Base-by-base conservation (phyloP, 176 grass and related monocot genomes). In the Oryza meridionalis region DNA sequence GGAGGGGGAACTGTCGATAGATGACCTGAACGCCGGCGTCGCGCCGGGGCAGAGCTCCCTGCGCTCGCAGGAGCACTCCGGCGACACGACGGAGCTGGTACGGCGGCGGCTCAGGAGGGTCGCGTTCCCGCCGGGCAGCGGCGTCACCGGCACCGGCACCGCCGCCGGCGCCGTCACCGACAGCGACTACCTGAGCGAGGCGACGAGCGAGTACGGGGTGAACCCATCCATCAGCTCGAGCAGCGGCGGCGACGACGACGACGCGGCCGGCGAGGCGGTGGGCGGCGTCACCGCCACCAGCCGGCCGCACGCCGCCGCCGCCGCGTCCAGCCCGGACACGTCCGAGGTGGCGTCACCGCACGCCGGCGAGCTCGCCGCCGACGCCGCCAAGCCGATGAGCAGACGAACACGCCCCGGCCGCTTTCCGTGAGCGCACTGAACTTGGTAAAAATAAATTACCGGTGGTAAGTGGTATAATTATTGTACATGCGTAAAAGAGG, bases 1-100 rank as follows among this genome's bases (percentile, higher is more conserved):
- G 59, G 91, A 98, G 89, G 93, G 96, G 68, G 93, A 98, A 68
- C 82, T 98, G 70, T 90, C 93, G 9, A 15, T 84, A 3, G 93
- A 94, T 32, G 87, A 84, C 72, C 77, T 98, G 66, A 90, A 95
- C 80, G 91, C 49, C 11, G 96, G 93, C 27, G 73, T 92, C 2
- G 69, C 67, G 45, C 93, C 96, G 1, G 96, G 91, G 38, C 59
- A 88, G 67, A 98, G 96, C 65, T 42, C 70, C 45, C 3, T 84
- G 35, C 72, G 78, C 19, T 61, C 19, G 65, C 44, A 67, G 14
- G 86, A 73, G 12, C 49, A 22, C 53, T 83, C 85, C 15, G 80
- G 27, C 13, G 70, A 42, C 32, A 42, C 74, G 7, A 25, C 55
- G 6, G 84, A 91, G 58, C 77, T 86, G 51, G 73, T 89, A 0